These are phyloP conservation scores for Corynascus novoguineensis DNA, from an alignment of 495 filamentous ascomycete species.

Conservation along the genomic window DNA sequence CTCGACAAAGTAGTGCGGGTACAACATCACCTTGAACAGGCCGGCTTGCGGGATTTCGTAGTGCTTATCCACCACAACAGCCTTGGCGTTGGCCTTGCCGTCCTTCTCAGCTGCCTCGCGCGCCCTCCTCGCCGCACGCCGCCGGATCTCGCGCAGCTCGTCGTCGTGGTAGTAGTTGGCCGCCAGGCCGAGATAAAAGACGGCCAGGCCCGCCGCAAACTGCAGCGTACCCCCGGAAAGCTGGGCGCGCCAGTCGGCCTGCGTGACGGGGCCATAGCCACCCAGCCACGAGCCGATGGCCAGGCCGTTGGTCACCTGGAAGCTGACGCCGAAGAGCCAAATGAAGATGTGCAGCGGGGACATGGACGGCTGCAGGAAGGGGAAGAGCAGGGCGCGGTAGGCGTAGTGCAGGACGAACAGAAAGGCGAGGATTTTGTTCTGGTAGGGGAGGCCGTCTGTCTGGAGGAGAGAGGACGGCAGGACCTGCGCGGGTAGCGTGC, in stretches of 20 bases:
- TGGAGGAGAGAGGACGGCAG: neutral
- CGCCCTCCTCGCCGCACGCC: constrained; percentile 40
- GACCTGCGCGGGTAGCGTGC: constrained; percentile 48
- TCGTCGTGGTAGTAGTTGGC: constrained; percentile 84
- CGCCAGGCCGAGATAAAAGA: constrained; percentile 59
- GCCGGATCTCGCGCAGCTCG: constrained; percentile 68
- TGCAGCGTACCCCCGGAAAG: constrained; percentile 23
- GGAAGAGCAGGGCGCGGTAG: constrained; percentile 79
- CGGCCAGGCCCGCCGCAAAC: constrained; percentile 42
- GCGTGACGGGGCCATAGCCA: constrained; percentile 63
- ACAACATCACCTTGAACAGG: constrained; percentile 75
- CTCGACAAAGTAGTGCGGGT: constrained; percentile 89
- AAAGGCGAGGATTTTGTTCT: constrained; percentile 60
- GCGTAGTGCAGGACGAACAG: constrained; percentile 77
- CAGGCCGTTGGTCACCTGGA: constrained; percentile 75
- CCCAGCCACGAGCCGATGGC: constrained; percentile 75
- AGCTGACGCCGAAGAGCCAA: constrained; percentile 53
- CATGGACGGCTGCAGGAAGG: constrained; percentile 82
- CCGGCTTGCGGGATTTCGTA: constrained; percentile 83
- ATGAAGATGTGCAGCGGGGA: constrained; percentile 72
- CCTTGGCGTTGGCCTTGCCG: constrained; percentile 32
- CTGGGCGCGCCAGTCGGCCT: constrained; percentile 50
- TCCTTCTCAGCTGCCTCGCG: neutral
- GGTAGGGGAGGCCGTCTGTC: constrained; percentile 50
- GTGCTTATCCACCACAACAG: constrained; percentile 61